phyloP scores from a whole-genome alignment of 768 basidiomycete genomes.

The Leucogyrophana mollusca region DNA sequence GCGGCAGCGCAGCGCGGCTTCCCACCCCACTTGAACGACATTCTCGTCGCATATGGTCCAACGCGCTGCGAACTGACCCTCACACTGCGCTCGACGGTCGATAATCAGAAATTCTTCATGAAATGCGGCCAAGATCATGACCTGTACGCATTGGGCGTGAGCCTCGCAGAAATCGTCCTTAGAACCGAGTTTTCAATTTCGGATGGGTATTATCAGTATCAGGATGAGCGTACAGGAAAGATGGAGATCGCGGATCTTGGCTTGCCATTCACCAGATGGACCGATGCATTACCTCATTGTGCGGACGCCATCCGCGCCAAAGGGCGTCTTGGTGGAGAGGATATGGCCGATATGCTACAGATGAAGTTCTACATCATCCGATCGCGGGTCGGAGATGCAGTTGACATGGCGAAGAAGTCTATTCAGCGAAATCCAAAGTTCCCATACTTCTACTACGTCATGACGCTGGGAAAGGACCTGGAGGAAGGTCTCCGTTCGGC shows the following conservation, averaged over 20 bases:
- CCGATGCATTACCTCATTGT: constrained; percentile 58
- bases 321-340: constrained; percentile 40
- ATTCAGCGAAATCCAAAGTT: constrained; percentile 55
- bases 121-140: constrained; percentile 44
- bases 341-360: constrained; percentile 63
- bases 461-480: constrained; percentile 48
- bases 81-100: constrained; percentile 36
- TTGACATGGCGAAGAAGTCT: constrained; percentile 42
- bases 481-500: constrained; percentile 56
- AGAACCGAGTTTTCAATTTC: constrained; percentile 60
- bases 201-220: constrained; percentile 52
- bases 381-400: constrained; percentile 46
- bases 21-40: constrained; percentile 43
- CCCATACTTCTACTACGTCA: constrained; percentile 65
- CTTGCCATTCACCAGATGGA: constrained; percentile 59
- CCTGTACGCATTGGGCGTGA: constrained; percentile 49
- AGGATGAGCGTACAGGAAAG: constrained; percentile 41
- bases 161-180: constrained; percentile 48
- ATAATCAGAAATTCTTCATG: constrained; percentile 57
- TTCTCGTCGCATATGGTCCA: constrained; percentile 48
- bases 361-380: constrained; percentile 58
- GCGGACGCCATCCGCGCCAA: constrained; percentile 52
- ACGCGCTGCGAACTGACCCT: constrained; percentile 46
- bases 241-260: constrained; percentile 43
- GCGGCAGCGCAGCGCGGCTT: constrained; percentile 39